These are phyloP conservation scores for Asterophora lycoperdoides DNA, from an alignment of 768 basidiomycete genomes.

Conservation along the genomic window DNA sequence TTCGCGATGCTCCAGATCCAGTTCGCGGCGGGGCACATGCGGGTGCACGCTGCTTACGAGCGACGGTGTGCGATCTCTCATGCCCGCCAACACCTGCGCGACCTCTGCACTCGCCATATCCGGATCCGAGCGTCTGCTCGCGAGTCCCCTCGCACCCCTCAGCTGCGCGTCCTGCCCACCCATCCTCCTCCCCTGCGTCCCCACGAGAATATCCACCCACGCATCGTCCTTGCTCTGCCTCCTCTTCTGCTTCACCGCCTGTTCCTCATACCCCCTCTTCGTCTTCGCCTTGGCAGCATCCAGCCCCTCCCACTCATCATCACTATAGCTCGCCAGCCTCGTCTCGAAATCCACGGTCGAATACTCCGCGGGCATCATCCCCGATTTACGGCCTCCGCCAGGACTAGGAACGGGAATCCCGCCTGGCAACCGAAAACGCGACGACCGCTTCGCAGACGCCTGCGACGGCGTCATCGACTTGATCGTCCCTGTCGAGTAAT, in stretches of 20 bases:
- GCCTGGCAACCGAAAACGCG: slow-evolving; percentile 57
- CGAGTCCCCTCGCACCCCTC: slow-evolving; percentile 1
- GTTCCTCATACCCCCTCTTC: slow-evolving; percentile 26
- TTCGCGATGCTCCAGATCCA: no score
- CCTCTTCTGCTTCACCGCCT: slow-evolving; percentile 42
- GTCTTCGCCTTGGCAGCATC: no score
- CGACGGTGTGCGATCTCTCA: slow-evolving; percentile 35
- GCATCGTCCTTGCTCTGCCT: slow-evolving; percentile 62
- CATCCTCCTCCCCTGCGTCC: slow-evolving; percentile 47
- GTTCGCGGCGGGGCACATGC: no score
- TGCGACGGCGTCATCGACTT: slow-evolving; percentile 24
- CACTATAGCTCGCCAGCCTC: slow-evolving; percentile 62
- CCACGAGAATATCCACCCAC: slow-evolving; percentile 86
- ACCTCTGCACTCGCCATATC: slow-evolving; percentile 72
- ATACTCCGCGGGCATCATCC: slow-evolving; percentile 68
- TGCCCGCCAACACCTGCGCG: slow-evolving; percentile 63
- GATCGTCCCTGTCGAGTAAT: slow-evolving; percentile 15
- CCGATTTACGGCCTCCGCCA: slow-evolving; percentile 42
- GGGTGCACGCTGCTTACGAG: slow-evolving; percentile 24
- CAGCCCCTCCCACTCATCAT: slow-evolving; percentile 29
- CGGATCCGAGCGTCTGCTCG: slow-evolving; percentile 42
- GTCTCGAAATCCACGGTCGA: slow-evolving; percentile 83
- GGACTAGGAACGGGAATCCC: slow-evolving; percentile 53
- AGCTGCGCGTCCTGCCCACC: slow-evolving; percentile 49
- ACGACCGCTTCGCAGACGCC: slow-evolving; percentile 35